Conservation (phyloP, 345 rosid genomes). For the Citrus maxima region DNA sequence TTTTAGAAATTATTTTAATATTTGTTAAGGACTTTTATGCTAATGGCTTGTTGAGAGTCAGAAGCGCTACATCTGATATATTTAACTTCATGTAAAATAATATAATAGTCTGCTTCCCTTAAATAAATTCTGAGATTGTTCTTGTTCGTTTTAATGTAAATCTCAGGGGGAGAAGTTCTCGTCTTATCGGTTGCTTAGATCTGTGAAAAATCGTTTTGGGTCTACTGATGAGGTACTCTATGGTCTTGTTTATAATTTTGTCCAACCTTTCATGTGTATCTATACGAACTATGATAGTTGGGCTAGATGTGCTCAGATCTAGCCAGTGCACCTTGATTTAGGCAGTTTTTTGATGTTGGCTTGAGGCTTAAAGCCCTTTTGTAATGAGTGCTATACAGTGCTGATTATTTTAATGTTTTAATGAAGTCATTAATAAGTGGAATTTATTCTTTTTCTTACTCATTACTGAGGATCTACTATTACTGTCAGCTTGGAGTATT, state of each 20-base stretch:
- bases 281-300: not conserved
- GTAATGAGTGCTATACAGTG: not conserved
- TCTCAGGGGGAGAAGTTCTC: conserved; percentile 82
- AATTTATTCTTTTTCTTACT: not conserved
- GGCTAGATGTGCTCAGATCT: not conserved
- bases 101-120: not conserved
- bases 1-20: not conserved
- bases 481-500: conserved; percentile 82
- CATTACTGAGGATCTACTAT: not conserved
- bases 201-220: conserved; percentile 94
- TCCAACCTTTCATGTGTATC: not conserved
- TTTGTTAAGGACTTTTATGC: not conserved
- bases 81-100: not conserved
- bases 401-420: not conserved
- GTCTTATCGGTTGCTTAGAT: conserved; percentile 83
- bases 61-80: not conserved
- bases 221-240: conserved; percentile 79
- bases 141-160: not conserved
- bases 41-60: not conserved
- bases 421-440: not conserved
- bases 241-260: not conserved
- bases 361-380: not conserved
- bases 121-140: not conserved
- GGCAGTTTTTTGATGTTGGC: not conserved
- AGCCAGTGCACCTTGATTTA: not conserved